Evolutionary conservation across 495 filamentous ascomycete genomes (phyloP), one percentile per base, ranked within the genome.

Genomic region (Daldinia concentrica): DNA sequence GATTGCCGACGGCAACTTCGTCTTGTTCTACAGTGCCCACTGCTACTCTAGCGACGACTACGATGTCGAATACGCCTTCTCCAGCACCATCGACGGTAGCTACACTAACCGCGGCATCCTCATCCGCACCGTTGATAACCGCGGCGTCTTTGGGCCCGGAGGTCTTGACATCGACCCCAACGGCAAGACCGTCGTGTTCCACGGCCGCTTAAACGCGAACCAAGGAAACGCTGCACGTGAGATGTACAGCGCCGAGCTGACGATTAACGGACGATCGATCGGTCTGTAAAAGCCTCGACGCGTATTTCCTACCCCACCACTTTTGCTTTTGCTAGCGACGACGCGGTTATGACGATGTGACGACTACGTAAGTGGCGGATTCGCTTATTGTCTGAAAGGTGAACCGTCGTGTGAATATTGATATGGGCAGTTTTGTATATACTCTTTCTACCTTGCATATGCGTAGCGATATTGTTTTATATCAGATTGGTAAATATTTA

Each of bases 1-100:
- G 61, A 72, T 80, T 15, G 77, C 68, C 30, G 81, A 81, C 45
- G 84, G 83, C 6, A 82, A 77, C 19, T 90, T 87, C 74, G 82
- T 86, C 62, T 78, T 92, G 4, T 90, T 90, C 62, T 92, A 87
- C 76, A 89, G 87, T 56, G 85, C 83, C 4, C 84, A 89, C 62
- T 88, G 84, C 74, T 90, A 80, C 71, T 83, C 79, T 0, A 83
- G 81, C 48, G 75, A 78, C 5, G 65, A 77, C 50, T 90, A 90
- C 70, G 84, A 87, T 55, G 79, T 87, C 30, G 84, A 84, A 57
- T 90, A 85, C 72, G 87, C 87, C 7, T 85, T 82, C 50, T 78
- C 83, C 6, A 67, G 62, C 34, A 79, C 71, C 8, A 77, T 89
- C 15, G 72, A 76, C 9, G 86, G 86, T 3, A 82, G 81, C 15